Evolutionary conservation across 108 stramenopile genomes (phyloP).

Genomic region (Skeletonema tropicum): DNA sequence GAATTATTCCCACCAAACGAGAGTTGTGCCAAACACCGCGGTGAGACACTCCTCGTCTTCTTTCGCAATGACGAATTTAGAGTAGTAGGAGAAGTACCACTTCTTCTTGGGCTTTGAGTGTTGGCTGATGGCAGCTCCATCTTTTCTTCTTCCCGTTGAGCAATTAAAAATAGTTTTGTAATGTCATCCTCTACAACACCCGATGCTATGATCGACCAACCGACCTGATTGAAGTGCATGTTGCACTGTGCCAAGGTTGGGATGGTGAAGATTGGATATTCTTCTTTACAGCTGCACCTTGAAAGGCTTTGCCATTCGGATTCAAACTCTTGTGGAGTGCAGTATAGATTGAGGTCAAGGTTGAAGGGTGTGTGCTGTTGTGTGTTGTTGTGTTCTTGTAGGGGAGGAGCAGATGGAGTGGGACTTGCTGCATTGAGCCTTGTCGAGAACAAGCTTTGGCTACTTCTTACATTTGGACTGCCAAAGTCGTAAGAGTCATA

Average conservation of each 20-base stretch:
- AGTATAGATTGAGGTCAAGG: conserved; percentile 18
- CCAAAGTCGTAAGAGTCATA: conserved; percentile 1
- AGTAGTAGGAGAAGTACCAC: not conserved
- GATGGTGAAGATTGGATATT: not conserved
- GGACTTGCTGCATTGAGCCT: conserved; percentile 15
- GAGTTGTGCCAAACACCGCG: conserved; percentile 18
- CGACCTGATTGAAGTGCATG: conserved; percentile 6
- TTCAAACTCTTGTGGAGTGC: conserved; percentile 27
- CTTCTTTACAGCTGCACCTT: not conserved
- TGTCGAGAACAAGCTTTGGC: conserved; percentile 9
- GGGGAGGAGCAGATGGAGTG: not conserved
- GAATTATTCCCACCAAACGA: not conserved
- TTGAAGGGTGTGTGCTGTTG: not conserved
- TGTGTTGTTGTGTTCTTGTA: not conserved
- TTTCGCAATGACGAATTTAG: not conserved
- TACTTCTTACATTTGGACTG: not conserved
- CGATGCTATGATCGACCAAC: conserved; percentile 32
- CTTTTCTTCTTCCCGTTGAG: conserved; percentile 11
- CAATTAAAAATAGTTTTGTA: conserved; percentile 24
- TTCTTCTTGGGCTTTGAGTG: not conserved
- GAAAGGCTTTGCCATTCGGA: conserved; percentile 21
- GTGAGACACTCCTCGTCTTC: not conserved
- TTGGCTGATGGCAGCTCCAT: not conserved
- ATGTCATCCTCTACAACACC: conserved; percentile 11
- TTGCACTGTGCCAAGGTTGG: conserved; percentile 23